Conservation (phyloP, 2,329 filamentous ascomycete species). For the Hypoxylon sp. region DNA sequence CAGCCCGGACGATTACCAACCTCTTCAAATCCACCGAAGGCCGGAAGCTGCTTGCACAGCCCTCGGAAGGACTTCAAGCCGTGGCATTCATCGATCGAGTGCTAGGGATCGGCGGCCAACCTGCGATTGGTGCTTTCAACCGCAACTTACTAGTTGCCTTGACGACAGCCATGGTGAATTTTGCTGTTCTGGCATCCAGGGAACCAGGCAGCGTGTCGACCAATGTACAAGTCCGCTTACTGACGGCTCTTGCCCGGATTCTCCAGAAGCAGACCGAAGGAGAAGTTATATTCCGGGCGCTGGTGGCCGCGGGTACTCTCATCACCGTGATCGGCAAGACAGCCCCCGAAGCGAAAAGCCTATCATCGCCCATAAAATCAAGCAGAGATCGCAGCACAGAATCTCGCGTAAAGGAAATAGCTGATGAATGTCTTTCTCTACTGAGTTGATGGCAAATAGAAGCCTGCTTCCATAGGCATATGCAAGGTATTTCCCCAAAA, state of each 20-base stretch:
- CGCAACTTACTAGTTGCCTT: constrained; percentile 87
- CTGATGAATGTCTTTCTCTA: constrained; percentile 62
- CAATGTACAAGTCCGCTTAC: constrained; percentile 64
- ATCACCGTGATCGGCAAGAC: constrained; percentile 69
- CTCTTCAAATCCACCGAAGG: constrained; percentile 84
- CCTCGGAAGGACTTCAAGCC: constrained; percentile 70
- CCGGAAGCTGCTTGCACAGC: constrained; percentile 71
- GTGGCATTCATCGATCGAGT: constrained; percentile 75
- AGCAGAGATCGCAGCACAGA: constrained; percentile 64
- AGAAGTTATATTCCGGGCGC: constrained; percentile 84
- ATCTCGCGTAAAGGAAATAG: constrained; percentile 63
- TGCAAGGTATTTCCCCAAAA: neutral
- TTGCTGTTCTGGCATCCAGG: constrained; percentile 77
- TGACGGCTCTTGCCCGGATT: constrained; percentile 74
- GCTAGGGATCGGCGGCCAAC: constrained; percentile 65
- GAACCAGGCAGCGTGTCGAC: constrained; percentile 52
- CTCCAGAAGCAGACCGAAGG: constrained; percentile 78
- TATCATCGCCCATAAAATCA: constrained; percentile 60
- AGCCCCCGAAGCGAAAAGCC: constrained; percentile 59
- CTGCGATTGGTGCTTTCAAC: constrained; percentile 70
- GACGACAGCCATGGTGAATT: constrained; percentile 87
- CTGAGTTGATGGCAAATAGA: constrained; percentile 45
- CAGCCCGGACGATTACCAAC: constrained; percentile 84
- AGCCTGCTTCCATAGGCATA: neutral
- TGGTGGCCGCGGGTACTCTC: constrained; percentile 88